Evolutionary conservation across 441 rosid genomes (phyloP).

Genomic region (Macaranga tanarius): DNA sequence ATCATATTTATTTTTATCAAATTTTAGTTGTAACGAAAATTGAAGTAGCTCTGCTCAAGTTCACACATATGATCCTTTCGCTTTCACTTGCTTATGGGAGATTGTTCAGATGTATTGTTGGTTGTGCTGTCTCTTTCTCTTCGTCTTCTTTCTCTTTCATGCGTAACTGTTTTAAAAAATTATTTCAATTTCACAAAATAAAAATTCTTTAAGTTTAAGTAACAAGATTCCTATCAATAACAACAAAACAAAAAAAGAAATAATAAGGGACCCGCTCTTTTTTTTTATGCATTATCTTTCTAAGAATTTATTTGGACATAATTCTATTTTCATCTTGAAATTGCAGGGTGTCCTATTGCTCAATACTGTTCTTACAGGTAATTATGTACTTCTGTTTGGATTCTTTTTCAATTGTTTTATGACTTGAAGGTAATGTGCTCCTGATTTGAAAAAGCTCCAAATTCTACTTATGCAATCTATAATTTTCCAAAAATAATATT

Average conservation of each 20-base stretch:
- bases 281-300: background rate
- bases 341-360: slow-evolving; percentile 84
- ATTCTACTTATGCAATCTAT: background rate
- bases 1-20: too few species aligned
- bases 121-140: background rate
- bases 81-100: background rate
- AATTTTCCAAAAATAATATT: background rate
- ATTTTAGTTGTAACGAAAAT: background rate
- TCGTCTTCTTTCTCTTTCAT: background rate
- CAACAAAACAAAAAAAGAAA: too few species aligned
- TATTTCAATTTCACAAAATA: background rate
- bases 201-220: background rate
- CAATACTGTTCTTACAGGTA: slow-evolving; percentile 90
- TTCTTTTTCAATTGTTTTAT: background rate
- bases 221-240: background rate
- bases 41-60: background rate
- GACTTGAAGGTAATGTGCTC: background rate
- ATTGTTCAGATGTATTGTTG: background rate
- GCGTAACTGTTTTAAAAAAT: background rate
- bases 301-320: slow-evolving; percentile 15
- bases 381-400: slow-evolving; percentile 1
- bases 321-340: slow-evolving; percentile 9
- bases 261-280: too few species aligned
- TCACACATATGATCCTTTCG: background rate
- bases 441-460: background rate